Conservation (phyloP, 805 yeast species). For the Cyberlindnera japonica region DNA sequence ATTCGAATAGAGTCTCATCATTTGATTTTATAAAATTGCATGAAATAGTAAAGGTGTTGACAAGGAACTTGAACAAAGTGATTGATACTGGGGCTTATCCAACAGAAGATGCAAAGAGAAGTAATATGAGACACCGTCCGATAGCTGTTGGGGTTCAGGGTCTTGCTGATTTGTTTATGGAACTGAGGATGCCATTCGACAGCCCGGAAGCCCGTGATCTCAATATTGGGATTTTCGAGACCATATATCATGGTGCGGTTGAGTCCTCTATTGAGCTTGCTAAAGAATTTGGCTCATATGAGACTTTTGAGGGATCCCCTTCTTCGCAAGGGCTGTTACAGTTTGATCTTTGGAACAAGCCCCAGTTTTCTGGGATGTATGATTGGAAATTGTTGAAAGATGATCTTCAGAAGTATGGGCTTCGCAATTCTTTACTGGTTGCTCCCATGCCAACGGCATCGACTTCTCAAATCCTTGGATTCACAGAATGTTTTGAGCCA, state of each 20-base stretch:
- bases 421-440: slow-evolving; percentile 82
- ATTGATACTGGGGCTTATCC: slow-evolving; percentile 87
- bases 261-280: slow-evolving; percentile 87
- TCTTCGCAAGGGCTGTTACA: slow-evolving; percentile 80
- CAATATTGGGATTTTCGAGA: slow-evolving; percentile 84
- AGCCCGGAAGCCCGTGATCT: slow-evolving; percentile 67
- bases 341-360: slow-evolving; percentile 45
- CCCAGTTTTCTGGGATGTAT: slow-evolving; percentile 51
- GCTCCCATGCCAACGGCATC: slow-evolving; percentile 99
- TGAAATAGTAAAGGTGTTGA: slow-evolving; percentile 67
- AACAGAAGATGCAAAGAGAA: slow-evolving; percentile 60
- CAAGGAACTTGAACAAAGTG: slow-evolving; percentile 71
- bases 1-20: slow-evolving; percentile 38
- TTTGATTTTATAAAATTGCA: slow-evolving; percentile 68
- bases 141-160: slow-evolving; percentile 96
- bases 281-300: slow-evolving; percentile 61
- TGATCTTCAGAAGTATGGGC: slow-evolving; percentile 57
- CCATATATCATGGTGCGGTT: slow-evolving; percentile 89
- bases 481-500: slow-evolving; percentile 95
- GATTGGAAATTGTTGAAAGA: slow-evolving; percentile 78
- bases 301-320: slow-evolving; percentile 81
- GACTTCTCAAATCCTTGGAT: slow-evolving; percentile 92
- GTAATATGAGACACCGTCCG: slow-evolving; percentile 83
- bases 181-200: slow-evolving; percentile 78
- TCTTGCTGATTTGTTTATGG: slow-evolving; percentile 81